Percentiles rank a stretch among this genome's conserved stretches.
These are phyloP conservation scores for Halophytophthora polymorphica DNA, from an alignment of 352 stramenopile genomes.

Conservation along the genomic window DNA sequence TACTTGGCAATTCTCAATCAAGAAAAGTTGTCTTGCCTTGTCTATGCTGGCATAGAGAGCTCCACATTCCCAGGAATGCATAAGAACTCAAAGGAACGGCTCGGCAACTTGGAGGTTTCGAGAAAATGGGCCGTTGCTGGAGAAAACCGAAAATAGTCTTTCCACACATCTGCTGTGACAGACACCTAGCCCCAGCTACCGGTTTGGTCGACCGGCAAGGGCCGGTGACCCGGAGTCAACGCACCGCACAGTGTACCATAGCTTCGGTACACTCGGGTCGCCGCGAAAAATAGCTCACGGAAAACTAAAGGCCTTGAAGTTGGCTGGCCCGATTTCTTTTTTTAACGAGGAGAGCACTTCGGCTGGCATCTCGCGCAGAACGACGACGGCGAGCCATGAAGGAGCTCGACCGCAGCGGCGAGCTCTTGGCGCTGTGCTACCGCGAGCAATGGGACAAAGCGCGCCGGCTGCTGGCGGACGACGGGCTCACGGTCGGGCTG, in stretches of 20 bases:
- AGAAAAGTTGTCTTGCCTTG: too few species aligned
- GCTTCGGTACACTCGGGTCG: neutral
- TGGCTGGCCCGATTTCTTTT: slow-evolving; percentile 14
- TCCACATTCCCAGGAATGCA: too few species aligned
- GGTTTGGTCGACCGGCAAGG: too few species aligned
- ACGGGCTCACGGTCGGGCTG: slow-evolving; percentile 12
- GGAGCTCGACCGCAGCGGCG: slow-evolving; percentile 29
- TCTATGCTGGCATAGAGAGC: too few species aligned
- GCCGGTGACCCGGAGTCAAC: too few species aligned
- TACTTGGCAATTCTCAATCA: too few species aligned
- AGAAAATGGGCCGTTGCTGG: neutral
- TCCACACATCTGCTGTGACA: neutral
- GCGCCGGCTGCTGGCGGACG: slow-evolving; percentile 9
- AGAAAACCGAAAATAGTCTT: neutral
- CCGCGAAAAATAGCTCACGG: slow-evolving; percentile 5
- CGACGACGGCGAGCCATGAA: slow-evolving; percentile 14
- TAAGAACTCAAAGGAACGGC: too few species aligned
- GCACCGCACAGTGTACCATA: too few species aligned
- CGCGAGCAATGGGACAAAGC: slow-evolving; percentile 34
- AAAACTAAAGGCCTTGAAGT: slow-evolving; percentile 30
- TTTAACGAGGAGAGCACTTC: slow-evolving; percentile 18
- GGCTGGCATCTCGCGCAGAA: slow-evolving; percentile 3
- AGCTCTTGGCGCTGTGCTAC: slow-evolving; percentile 37
- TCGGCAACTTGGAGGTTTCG: too few species aligned
- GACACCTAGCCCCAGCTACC: neutral